These are phyloP conservation scores for Kandelia obovata DNA, from an alignment of 345 rosid genomes.

Conservation along the genomic window DNA sequence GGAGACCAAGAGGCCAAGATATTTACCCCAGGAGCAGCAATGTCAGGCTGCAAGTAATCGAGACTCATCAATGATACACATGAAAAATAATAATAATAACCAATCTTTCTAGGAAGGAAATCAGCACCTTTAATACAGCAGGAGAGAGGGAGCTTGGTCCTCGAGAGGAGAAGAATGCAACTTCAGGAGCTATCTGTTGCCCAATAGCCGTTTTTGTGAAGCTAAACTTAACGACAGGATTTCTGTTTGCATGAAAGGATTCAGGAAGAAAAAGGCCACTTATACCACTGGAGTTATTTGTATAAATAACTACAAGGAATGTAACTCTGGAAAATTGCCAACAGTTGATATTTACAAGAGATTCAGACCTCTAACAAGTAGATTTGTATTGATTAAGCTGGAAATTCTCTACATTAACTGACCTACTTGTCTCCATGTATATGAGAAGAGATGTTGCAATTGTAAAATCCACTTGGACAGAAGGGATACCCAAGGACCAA, in stretches of 20 bases:
- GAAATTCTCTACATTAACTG: background rate
- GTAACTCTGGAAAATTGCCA: too few relatives aligned
- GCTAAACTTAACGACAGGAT: slow-evolving; percentile 43
- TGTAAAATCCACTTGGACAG: slow-evolving; percentile 43
- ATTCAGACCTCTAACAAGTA: too few relatives aligned
- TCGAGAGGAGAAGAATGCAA: slow-evolving; percentile 52
- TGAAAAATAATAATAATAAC: background rate
- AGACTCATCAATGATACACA: background rate
- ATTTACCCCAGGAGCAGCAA: slow-evolving; percentile 63
- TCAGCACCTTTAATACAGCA: slow-evolving; percentile 43
- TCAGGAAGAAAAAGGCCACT: slow-evolving; percentile 2
- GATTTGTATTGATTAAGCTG: background rate
- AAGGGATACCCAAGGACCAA: slow-evolving; percentile 31
- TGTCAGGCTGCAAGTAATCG: slow-evolving; percentile 43
- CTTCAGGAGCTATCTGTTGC: slow-evolving; percentile 45
- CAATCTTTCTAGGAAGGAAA: background rate
- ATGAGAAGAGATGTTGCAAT: slow-evolving; percentile 43
- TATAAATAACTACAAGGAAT: background rate
- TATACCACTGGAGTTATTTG: background rate
- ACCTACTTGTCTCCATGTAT: slow-evolving; percentile 42
- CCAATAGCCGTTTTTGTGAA: slow-evolving; percentile 38
- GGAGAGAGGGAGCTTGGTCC: slow-evolving; percentile 61
- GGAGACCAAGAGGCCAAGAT: slow-evolving; percentile 61
- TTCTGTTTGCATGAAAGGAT: slow-evolving; percentile 27
- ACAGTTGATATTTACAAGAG: too few relatives aligned